Evolutionary conservation across 768 basidiomycete species (phyloP).

Genomic region (Asterophora parasitica): DNA sequence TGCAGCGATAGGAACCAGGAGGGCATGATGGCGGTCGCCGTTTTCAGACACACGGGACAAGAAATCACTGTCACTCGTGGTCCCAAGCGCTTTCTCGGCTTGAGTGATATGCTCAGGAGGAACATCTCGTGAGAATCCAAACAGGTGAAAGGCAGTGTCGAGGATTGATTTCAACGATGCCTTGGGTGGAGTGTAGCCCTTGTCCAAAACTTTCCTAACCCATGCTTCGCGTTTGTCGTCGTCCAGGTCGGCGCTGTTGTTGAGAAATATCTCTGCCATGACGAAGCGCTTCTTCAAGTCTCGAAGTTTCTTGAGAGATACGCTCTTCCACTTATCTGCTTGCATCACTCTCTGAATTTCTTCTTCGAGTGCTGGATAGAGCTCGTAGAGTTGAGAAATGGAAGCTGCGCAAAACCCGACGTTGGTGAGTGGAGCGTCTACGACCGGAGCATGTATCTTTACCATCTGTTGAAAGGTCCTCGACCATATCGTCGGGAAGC

Average conservation of each 20-base stretch:
- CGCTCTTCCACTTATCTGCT: slow-evolving; percentile 8
- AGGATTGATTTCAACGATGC: background rate
- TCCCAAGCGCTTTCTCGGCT: background rate
- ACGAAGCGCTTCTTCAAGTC: slow-evolving; percentile 14
- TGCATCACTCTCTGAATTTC: slow-evolving; percentile 3
- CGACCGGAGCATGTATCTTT: too few relatives aligned
- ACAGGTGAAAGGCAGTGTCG: background rate
- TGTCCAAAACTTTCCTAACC: slow-evolving; percentile 1
- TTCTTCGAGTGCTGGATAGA: slow-evolving; percentile 4
- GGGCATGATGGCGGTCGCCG: background rate
- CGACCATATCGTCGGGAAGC: background rate
- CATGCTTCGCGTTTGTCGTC: slow-evolving; percentile 13
- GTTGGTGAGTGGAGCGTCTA: background rate
- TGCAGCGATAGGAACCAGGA: background rate
- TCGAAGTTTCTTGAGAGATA: slow-evolving; percentile 19
- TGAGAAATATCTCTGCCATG: slow-evolving; percentile 8
- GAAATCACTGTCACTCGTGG: background rate
- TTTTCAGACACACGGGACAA: background rate
- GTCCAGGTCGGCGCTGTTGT: slow-evolving; percentile 6
- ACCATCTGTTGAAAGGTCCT: background rate
- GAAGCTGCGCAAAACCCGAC: background rate
- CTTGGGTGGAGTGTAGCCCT: background rate
- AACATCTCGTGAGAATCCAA: background rate
- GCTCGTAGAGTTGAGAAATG: background rate
- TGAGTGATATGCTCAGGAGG: background rate